Evolutionary conservation across 2,329 filamentous ascomycete genomes (phyloP).

Genomic region (Penicillium sp.): DNA sequence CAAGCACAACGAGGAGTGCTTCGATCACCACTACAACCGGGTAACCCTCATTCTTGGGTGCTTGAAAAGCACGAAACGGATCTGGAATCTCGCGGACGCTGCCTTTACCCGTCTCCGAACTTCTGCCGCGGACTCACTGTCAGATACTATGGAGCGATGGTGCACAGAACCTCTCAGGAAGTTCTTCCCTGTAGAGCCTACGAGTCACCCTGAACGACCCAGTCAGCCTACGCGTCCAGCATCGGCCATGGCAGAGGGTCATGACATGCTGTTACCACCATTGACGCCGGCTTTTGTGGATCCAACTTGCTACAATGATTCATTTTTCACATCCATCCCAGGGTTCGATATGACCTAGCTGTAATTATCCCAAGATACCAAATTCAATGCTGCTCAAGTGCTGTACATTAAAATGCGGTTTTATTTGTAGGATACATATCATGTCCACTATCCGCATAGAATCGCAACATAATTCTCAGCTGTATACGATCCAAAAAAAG

Average conservation of each 20-base stretch:
- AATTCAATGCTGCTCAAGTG: too few species aligned
- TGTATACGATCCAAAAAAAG: too few species aligned
- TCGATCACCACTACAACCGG: conserved; percentile 37
- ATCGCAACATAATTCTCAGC: too few species aligned
- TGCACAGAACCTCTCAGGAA: conserved; percentile 23
- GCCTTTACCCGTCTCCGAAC: conserved; percentile 26
- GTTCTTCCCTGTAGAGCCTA: conserved; percentile 17
- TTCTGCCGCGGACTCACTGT: conserved; percentile 27
- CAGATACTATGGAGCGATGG: conserved; percentile 26
- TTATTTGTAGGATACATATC: too few species aligned
- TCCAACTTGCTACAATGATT: conserved; percentile 29
- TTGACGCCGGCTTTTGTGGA: conserved; percentile 27
- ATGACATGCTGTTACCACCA: conserved; percentile 25
- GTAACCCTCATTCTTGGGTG: conserved; percentile 34
- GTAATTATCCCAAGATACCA: neutral
- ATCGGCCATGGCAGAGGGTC: conserved; percentile 18
- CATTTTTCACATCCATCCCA: conserved; percentile 26
- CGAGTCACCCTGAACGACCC: conserved; percentile 14
- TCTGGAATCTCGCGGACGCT: conserved; percentile 28
- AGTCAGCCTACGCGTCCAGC: conserved; percentile 12
- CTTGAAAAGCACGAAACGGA: conserved; percentile 28
- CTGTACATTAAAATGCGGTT: too few species aligned
- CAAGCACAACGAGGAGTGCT: conserved; percentile 34
- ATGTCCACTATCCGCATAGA: too few species aligned
- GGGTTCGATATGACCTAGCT: conserved; percentile 23